Evolutionary conservation across 2,329 filamentous ascomycete species (phyloP), one percentile per base, ranked within the genome.

Genomic region (Aspergillaceae sp.): DNA sequence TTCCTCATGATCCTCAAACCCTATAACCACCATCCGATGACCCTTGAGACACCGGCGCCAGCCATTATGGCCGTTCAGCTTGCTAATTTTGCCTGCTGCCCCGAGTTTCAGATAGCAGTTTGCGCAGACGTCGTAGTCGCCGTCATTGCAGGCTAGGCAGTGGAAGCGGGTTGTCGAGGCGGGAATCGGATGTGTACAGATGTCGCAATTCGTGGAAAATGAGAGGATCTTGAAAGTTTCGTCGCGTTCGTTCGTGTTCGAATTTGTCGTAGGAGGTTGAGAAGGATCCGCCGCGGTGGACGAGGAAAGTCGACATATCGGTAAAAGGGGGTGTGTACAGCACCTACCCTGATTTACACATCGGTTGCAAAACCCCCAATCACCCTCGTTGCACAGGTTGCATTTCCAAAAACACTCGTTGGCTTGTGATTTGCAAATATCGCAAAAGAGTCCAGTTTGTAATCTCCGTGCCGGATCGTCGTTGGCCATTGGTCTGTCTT

Each of bases 341-440:
- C 82, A 85, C 49, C 77, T 76, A 10, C 87, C 89, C 63, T 84
- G 82, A 48, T 91, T 90, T 29, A 95, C 87, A 54, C 91, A 97
- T 49, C 76, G 71, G 56, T 90, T 88, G 68, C 91, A 97, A 62
- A 87, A 96, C 0, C 91, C 91, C 90, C 90, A 97, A 60, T 94
- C 90, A 4, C 88, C 91, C 51, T 92, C 82, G 57, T 95, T 95
- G 68, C 91, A 97, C 28, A 76, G 65, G 48, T 85, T 80, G 64
- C 91, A 97, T 51, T 86, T 83, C 91, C 90, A 97, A 66, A 87
- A 94, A 66, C 87, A 92, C 43, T 84, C 78, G 57, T 94, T 90
- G 0, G 87, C 78, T 72, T 81, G 86, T 0, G 77, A 73, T 11
- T 77, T 72, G 62, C 91, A 96, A 41, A 78, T 77, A 34, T 84